phyloP scores from a whole-genome alignment of 768 basidiomycete species.

The Kondoa subrosea region DNA sequence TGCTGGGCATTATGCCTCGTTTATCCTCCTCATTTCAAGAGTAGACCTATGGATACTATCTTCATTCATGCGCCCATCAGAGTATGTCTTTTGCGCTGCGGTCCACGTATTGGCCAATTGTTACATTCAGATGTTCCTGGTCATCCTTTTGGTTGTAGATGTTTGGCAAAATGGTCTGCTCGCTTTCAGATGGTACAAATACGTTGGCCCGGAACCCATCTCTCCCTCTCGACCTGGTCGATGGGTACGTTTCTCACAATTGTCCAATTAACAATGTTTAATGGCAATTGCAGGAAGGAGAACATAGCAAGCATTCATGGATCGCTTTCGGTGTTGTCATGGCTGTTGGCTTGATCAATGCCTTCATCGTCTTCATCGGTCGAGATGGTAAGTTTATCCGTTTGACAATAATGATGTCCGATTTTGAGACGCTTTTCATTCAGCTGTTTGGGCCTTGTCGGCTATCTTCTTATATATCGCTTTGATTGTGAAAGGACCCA shows the following conservation, averaged over 20 bases:
- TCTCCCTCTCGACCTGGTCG: conserved; percentile 9
- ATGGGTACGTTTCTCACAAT: conserved; percentile 4
- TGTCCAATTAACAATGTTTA: background rate
- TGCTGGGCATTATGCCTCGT: conserved; percentile 54
- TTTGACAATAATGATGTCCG: background rate
- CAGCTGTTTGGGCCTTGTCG: conserved; percentile 24
- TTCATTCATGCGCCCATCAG: conserved; percentile 78
- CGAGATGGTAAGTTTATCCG: conserved; percentile 9
- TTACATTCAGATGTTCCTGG: background rate
- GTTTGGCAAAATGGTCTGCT: conserved; percentile 47
- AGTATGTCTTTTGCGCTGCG: conserved; percentile 50
- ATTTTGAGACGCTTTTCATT: background rate
- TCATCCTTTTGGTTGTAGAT: conserved; percentile 22
- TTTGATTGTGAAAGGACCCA: conserved; percentile 29
- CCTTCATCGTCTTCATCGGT: conserved; percentile 29
- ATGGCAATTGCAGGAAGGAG: conserved; percentile 34
- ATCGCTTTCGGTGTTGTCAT: conserved; percentile 54
- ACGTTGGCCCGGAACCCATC: conserved; percentile 7
- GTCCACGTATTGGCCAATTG: conserved; percentile 31
- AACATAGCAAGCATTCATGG: conserved; percentile 50
- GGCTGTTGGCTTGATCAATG: conserved; percentile 40
- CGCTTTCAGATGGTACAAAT: conserved; percentile 37
- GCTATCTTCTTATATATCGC: conserved; percentile 25
- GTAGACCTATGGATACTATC: conserved; percentile 50
- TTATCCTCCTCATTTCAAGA: conserved; percentile 48